A percentile compares a stretch with the other conserved stretches of the same genome.
These are phyloP conservation scores for Coemansia sp. DNA, from an alignment of 192 early-diverging fungal species.

Conservation along the genomic window DNA sequence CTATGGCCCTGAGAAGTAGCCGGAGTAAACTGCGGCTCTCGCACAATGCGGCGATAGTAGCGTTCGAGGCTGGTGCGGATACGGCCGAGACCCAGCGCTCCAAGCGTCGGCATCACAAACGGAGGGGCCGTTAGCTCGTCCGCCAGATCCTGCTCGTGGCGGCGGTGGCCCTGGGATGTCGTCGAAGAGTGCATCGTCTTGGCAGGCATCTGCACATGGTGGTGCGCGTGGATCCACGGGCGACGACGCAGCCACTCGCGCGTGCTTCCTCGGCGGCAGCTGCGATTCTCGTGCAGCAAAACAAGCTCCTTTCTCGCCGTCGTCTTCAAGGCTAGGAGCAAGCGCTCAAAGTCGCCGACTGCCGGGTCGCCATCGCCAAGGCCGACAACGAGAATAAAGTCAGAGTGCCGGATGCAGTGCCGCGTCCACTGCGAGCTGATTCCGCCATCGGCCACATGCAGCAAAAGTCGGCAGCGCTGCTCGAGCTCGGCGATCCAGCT, in stretches of 20 bases:
- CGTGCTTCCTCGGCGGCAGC: slow-evolving; percentile 77
- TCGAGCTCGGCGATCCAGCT: slow-evolving; percentile 95
- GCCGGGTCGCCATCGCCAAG: slow-evolving; percentile 84
- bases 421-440: slow-evolving; percentile 89
- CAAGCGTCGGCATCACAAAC: not conserved
- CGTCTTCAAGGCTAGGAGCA: slow-evolving; percentile 91
- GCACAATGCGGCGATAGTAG: slow-evolving; percentile 59
- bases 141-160: not conserved
- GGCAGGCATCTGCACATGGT: slow-evolving; percentile 83
- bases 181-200: slow-evolving; percentile 1
- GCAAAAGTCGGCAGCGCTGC: slow-evolving; percentile 77
- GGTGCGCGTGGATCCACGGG: slow-evolving; percentile 94
- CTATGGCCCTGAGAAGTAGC: slow-evolving; percentile 49
- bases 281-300: slow-evolving; percentile 76
- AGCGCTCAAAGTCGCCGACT: slow-evolving; percentile 89
- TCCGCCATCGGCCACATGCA: slow-evolving; percentile 95
- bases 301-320: slow-evolving; percentile 98
- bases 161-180: not conserved
- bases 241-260: slow-evolving; percentile 90
- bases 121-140: not conserved
- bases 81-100: slow-evolving; percentile 50
- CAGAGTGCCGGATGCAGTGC: slow-evolving; percentile 91
- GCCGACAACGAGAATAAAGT: slow-evolving; percentile 93
- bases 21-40: slow-evolving; percentile 33
- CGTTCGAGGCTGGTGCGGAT: slow-evolving; percentile 65